Base-by-base conservation (phyloP, 345 rosid species). In the Dimocarpus longan region DNA sequence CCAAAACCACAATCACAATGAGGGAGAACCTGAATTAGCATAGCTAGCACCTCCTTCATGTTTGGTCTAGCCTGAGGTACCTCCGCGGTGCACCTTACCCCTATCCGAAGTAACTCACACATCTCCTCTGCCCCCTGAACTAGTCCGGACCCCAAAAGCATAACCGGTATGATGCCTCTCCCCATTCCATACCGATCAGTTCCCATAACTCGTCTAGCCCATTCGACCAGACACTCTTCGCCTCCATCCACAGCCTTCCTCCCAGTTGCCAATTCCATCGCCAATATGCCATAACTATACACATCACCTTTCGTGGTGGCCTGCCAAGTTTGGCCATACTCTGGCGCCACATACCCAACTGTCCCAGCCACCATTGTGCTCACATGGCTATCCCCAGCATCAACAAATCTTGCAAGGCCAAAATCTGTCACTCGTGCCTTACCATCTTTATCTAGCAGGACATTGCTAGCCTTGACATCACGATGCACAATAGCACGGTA, bases 241-340 rank as follows among this genome's bases (percentile, higher is more conserved):
- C 94, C 99, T 39, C 96, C 99, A 48, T 93, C 99, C 66, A 95
- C 76, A 0, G 98, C 97, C 79, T 98, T 83, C 85, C 99, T 84
- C 63, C 92, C 95, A 0, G 98, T 95, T 0, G 99, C 98, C 46
- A 95, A 83, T 64, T 95, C 99, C 99, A 95, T 93, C 16, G 83
- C 79, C 79, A 95, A 59, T 4, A 95, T 95, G 7, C 99, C 99
- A 32, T 86, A 95, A 68, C 99, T 95, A 73, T 93, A 95, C 70
- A 95, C 99, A 60, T 95, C 99, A 5, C 99, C 99, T 78, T 92
- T 93, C 5, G 95, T 92, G 4, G 99, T 95, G 4, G 98, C 98
- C 28, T 88, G 91, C 93, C 97, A 93, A 12, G 95, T 93, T 78
- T 93, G 99, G 50, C 99, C 96, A 42, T 95, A 95, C 83, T 95